Evolutionary conservation across 495 filamentous ascomycete species (phyloP), one percentile per base, ranked within the genome.

Genomic region (Lasiosphaeris hirsuta): DNA sequence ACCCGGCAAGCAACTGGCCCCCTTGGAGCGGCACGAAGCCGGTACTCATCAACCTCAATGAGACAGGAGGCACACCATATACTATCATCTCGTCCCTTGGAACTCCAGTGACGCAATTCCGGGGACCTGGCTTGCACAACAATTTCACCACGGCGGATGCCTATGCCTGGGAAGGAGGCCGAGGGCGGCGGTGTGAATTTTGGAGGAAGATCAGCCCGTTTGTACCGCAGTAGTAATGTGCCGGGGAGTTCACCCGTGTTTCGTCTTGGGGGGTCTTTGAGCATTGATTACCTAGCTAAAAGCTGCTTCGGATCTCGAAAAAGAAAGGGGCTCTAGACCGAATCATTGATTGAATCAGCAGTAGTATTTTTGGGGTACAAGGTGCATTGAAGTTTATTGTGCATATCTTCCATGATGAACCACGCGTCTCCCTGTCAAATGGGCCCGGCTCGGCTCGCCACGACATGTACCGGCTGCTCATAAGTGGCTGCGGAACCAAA

Each of bases 141-240:
- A 59, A 59, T 0, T 74, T 81, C 40, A 61, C 47, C 0, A 30
- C 75, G 19, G 76, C 68, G 7, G 59, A 80, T 65, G 77, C 76
- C n/a, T 68, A 69, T 42, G 49, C 51, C n/a, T 82, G 78, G 78
- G 78, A 81, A 50, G 79, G 75, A 1, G 75, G 74, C 4, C 65
- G 77, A 33, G 78, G 76, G 39, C 41, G 47, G 10, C 63, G 81
- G 44, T 84, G 81, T 58, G 74, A 77, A 34, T 78, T 83, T 52
- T 84, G 81, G 81, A 70, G 64, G 54, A 69, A 41, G 3, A 3
- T 65, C 2, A 49, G 59, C n/a, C 45, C 47, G n/a, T 58, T 54
- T 49, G 51, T 64, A 5, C 62, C 58, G 2, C 49, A 58, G 34
- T 63, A 39, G 40, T 18, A 4, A 41, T 4, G 30, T 17, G 10